Evolutionary conservation across 2,329 filamentous ascomycete genomes (phyloP).

Genomic region (Calcarisporium arbuscula): DNA sequence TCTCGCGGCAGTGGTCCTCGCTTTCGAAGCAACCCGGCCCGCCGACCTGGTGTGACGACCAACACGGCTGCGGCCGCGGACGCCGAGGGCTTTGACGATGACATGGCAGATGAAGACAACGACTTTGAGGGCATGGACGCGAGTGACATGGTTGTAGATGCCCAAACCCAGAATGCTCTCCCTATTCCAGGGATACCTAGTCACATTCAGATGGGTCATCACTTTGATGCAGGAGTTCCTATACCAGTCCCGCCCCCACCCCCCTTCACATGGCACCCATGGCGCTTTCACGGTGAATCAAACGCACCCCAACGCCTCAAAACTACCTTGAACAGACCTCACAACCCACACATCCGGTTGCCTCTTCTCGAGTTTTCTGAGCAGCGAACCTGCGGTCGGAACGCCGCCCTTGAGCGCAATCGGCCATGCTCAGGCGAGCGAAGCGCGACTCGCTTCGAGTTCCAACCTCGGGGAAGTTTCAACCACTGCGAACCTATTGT

Average conservation of each 20-base stretch:
- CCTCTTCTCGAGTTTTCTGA: conserved; percentile 17
- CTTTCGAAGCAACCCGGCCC: conserved; percentile 9
- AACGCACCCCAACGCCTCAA: background rate
- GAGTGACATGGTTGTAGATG: conserved; percentile 31
- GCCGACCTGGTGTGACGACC: conserved; percentile 12
- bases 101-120: conserved; percentile 38
- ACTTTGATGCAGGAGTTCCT: conserved; percentile 9
- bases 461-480: conserved; percentile 17
- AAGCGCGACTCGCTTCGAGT: conserved; percentile 21
- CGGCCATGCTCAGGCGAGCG: conserved; percentile 21
- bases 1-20: conserved; percentile 10
- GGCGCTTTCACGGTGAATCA: background rate
- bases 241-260: conserved; percentile 4
- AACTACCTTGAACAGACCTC: background rate
- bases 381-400: conserved; percentile 17
- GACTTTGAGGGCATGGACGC: conserved; percentile 34
- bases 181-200: no score
- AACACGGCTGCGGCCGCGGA: conserved; percentile 16
- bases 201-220: no score
- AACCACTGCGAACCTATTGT: no score
- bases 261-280: no score
- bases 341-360: background rate
- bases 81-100: conserved; percentile 34
- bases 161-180: conserved; percentile 19
- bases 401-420: conserved; percentile 12